Base-by-base conservation (phyloP, 768 basidiomycete species). In the Mycena sanguinolenta region DNA sequence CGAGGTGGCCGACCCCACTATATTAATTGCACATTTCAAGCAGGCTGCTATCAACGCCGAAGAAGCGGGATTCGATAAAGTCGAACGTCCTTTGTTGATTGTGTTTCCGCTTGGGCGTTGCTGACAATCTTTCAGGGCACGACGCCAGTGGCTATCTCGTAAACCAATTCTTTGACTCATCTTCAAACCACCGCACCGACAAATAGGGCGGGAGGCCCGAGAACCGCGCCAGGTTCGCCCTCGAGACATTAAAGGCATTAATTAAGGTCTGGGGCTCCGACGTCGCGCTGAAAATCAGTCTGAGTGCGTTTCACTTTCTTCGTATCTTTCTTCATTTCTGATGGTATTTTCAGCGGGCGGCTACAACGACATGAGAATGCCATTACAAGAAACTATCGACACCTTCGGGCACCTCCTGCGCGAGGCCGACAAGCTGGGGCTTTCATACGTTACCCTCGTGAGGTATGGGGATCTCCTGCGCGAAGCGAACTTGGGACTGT, bases 351-450 rank as follows among this genome's bases (percentile, higher is more conserved):
- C 16, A 55, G 32, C 54, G 17, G 54, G 54, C 3, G 54, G 54
- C 54, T 53, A 53, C 28, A 53, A 53, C 52, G 52, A 53, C 28
- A 53, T 53, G 52, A 28, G 52, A 5, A 53, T 53, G 52, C 52
- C 52, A 30, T 19, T 55, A 21, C 54, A 55, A 36, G 54, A 55
- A 21, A 55, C 54, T 32, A 55, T 55, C 32, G 54, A 55, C 54
- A 55, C 54, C 4, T 55, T 34, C 32, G 54, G 54, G 30, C 17
- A 55, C n/a, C 32, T 55, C 5, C 54, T 55, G 54, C 54, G 54
- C 32, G 54, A 55, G 32, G 32, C n/a, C 32, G n/a, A 36, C 54
- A 55, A 55, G 32, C 19, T 55, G 54, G 32, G 32, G 21, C 32
- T 36, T 4, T 5, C 54, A 2, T 55, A 55, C 21, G 54, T 55